Evolutionary conservation across 176 grass and related monocot species (phyloP), one percentile per base, ranked within the genome.

Genomic region (Raddia guianensis): DNA sequence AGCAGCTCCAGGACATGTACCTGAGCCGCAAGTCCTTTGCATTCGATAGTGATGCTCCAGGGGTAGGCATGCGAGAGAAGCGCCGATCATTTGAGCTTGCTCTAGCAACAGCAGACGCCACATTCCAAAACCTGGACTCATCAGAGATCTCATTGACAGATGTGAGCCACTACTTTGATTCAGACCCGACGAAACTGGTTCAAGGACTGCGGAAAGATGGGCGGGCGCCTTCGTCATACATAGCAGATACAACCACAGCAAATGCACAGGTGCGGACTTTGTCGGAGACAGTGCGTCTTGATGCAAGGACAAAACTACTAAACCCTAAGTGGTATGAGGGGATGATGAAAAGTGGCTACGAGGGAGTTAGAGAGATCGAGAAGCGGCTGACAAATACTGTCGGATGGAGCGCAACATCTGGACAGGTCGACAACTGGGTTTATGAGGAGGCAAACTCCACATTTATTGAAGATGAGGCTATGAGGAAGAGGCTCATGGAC

Each of bases 321-420:
- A 99, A 99, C 92, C 96, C 96, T 34, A 99, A 91, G 77, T 99
- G 96, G 96, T 99, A 95, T 16, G 96, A 99, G 86, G 96, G 96
- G 49, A 99, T 99, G 96, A 93, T 99, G 96, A 81, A 66, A 42
- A 95, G 90, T n/a, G 96, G 96, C 1, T 99, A 99, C 12, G 96
- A 99, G 58, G 96, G 96, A 12, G 96, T 93, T 3, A 53, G 96
- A 3, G 96, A 99, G 82, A 99, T 99, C 42, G 96, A 99, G 90
- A 99, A 99, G 78, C 81, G 96, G 56, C 86, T 99, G 63, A 99
- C 96, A 0, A 99, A 99, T 65, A 99, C 96, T 9, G 96, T 99
- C 27, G 96, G 96, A 10, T 99, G 96, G 96, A 99, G 96, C 52
- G 96, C 96, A 35, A 99, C 92, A 12, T 99, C 96, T 2, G 92